Base-by-base conservation (phyloP, 441 rosid species). In the Erodium texanum region DNA sequence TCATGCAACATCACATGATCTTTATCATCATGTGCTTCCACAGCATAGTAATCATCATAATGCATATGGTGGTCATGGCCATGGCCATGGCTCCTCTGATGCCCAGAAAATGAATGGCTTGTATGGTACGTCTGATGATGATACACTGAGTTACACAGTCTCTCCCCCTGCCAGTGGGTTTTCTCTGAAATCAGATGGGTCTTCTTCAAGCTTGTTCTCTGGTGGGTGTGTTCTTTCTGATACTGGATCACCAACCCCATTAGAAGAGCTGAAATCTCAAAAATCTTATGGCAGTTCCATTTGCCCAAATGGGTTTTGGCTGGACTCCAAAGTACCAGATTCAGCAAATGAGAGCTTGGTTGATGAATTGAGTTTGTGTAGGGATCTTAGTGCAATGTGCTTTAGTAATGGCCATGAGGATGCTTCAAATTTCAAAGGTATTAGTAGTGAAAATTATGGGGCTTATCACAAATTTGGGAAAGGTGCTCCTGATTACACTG, bases 221-320 rank as follows among this genome's bases (percentile, higher is more conserved):
- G 67, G 62, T 59, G 82, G 82, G 11, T 72, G 72, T 23, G 80
- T 27, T 71, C 73, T 78, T 3, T 71, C 83, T 12, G 83, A 80
- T 1, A 77, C 80, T 64, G 77, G 72, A 67, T 76, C 86, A 61
- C 78, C 81, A 2, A 62, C 83, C 24, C 78, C 83, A 63, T 79
- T 79, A 18, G 82, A 81, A 15, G 76, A 68, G 20, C 56, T 69
- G 52, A 76, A 62, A 24, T 66, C 69, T 19, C 65, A 62, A 11
- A 68, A 71, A 58, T 32, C 77, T 29, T 59, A 69, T 15, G 11
- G 9, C 15, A 41, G 48, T 2, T 41, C 48, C 14, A 0, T 41
- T 41, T 41, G 0, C 48, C 48, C 48, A 9, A 41, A 41, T 41
- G 68, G 68, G 73, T 62, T 67, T 18, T 41, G 59, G 18, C 32